A percentile compares a stretch with the other conserved stretches of the same genome.
phyloP scores from a whole-genome alignment of 306 rosid species.

The Medicago arabica region DNA sequence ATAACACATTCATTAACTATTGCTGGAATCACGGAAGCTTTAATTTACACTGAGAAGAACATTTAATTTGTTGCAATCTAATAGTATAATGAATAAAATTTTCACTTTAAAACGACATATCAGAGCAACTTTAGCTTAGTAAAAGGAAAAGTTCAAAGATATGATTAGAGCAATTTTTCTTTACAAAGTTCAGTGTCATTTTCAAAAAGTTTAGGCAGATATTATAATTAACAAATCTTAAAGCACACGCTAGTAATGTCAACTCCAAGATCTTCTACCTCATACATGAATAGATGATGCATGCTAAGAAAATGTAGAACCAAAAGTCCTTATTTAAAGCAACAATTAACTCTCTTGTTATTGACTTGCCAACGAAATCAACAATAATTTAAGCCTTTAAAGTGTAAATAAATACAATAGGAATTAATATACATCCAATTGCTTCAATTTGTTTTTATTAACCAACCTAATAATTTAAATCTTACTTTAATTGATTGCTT shows the following conservation, averaged over 20 bases:
- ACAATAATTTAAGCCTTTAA: slow-evolving; percentile 28
- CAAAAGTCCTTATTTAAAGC: slow-evolving; percentile 5
- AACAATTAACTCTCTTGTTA: slow-evolving; percentile 21
- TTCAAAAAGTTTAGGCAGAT: slow-evolving; percentile 28
- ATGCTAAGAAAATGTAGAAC: slow-evolving; percentile 5
- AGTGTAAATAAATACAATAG: neutral
- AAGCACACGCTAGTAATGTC: slow-evolving; percentile 7
- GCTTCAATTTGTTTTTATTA: neutral
- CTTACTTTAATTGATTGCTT: slow-evolving; percentile 18
- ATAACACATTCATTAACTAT: slow-evolving; percentile 27
- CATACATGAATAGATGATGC: neutral
- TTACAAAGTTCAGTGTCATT: slow-evolving; percentile 22
- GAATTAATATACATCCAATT: neutral
- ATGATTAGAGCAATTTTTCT: slow-evolving; percentile 11
- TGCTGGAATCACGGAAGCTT: slow-evolving; percentile 24
- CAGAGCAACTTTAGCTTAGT: slow-evolving; percentile 33
- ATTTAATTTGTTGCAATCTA: slow-evolving; percentile 6
- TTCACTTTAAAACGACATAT: slow-evolving; percentile 38
- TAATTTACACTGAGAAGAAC: too few species aligned
- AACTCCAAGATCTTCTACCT: slow-evolving; percentile 35
- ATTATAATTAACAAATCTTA: slow-evolving; percentile 37
- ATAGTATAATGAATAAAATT: slow-evolving; percentile 31
- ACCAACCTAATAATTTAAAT: slow-evolving; percentile 26
- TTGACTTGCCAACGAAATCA: slow-evolving; percentile 34
- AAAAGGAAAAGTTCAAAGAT: slow-evolving; percentile 17